Evolutionary conservation across 495 filamentous ascomycete species (phyloP).

Genomic region (Penicillium parvum): DNA sequence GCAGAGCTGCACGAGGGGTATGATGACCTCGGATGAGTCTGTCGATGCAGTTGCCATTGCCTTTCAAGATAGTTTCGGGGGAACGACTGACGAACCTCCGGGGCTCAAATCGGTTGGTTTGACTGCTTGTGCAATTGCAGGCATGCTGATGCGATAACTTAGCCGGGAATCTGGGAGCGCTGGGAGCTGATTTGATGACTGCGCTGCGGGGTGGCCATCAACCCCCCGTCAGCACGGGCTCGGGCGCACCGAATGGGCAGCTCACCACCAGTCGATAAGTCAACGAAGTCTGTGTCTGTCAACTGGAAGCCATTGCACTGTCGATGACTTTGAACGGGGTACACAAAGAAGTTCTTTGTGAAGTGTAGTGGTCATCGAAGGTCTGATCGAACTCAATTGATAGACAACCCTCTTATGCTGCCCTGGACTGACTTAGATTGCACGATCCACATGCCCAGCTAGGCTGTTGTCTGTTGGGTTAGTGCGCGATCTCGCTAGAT

Average conservation of each 20-base stretch:
- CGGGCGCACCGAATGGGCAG: constrained; percentile 12
- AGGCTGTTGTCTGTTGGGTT: not conserved
- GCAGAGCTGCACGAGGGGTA: constrained; percentile 10
- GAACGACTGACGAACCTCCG: not conserved
- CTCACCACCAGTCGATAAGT: constrained; percentile 3
- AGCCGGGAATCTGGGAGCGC: not conserved
- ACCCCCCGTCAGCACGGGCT: constrained; percentile 7
- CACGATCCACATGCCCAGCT: constrained; percentile 10
- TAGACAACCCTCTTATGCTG: constrained; percentile 5
- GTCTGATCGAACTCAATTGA: constrained; percentile 15
- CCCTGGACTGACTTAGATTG: constrained; percentile 15
- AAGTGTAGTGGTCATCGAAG: too few relatives aligned
- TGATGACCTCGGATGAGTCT: constrained; percentile 1
- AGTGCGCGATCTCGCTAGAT: constrained; percentile 14
- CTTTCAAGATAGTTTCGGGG: too few relatives aligned
- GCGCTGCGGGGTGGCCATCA: constrained; percentile 11
- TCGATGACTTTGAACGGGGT: not conserved
- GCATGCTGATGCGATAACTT: constrained; percentile 5
- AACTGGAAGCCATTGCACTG: too few relatives aligned
- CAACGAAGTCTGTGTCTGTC: too few relatives aligned
- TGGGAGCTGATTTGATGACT: constrained; percentile 2
- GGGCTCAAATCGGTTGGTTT: too few relatives aligned
- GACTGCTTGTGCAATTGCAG: not conserved
- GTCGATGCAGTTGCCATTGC: not conserved
- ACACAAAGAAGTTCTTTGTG: not conserved